Base-by-base conservation (phyloP, 345 rosid species). In the Syzygium aqueum region DNA sequence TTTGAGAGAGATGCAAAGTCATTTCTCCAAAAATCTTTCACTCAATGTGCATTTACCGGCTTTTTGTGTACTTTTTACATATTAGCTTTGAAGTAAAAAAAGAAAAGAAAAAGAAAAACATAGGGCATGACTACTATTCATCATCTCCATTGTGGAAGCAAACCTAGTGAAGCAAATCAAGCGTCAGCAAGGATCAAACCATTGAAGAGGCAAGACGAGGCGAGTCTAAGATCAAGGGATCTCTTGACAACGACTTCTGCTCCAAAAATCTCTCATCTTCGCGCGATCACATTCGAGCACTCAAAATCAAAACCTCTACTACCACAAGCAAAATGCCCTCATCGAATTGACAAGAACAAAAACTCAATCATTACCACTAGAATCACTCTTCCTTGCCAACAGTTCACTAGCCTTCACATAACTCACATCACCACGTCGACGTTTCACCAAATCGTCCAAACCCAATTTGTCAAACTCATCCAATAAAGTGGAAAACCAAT, bases 341-440 rank as follows among this genome's bases (percentile, higher is more conserved):
- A 59, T 59, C 11, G 16, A 59, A 59, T 14, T 15, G n/a, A 43
- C 22, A 50, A 80, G 84, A 37, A 6, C 27, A 80, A 80, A n/a
- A 43, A 80, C 28, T 80, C 84, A 77, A 77, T 46, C 23, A 37
- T 0, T 16, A 11, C n/a, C 8, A 30, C 51, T 43, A 43, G 27
- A 80, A 80, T 50, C 84, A 82, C 9, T 80, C 27, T 82, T 13
- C 37, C 8, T 95, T 94, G 93, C 92, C 88, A 93, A 89, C 83
- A 91, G 87, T 84, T 92, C 94, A 85, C 92, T 87, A 2, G 94
- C 97, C 86, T 85, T 92, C 50, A 86, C 87, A 86, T 87, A 92
- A 21, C 90, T 90, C 33, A 84, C 85, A 3, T 59, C 73, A 6
- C 2, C 87, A 30, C 84, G 77, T 85, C 86, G 90, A 83, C 84